A percentile compares a stretch with the other conserved stretches of the same genome.
phyloP scores from a whole-genome alignment of 495 filamentous ascomycete species.

The Trichoderma parareesei region DNA sequence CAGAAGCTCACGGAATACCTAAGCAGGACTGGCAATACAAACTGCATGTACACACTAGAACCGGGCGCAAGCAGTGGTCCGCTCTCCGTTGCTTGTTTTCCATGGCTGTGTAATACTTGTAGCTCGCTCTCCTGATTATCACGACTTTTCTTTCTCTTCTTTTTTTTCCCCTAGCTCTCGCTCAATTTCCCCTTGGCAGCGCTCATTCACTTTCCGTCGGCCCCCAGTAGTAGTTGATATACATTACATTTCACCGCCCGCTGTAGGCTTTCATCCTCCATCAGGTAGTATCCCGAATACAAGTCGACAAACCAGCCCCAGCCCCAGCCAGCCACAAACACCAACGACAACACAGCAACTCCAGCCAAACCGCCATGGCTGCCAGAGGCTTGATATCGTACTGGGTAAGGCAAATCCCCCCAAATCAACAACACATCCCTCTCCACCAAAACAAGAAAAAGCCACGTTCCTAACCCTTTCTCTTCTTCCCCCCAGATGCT shows the following conservation, averaged over 20 bases:
- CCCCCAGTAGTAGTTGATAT: not conserved
- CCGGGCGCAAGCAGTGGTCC: not conserved
- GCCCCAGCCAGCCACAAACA: not conserved
- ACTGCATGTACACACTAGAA: too few relatives aligned
- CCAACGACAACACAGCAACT: not conserved
- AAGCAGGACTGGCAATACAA: too few relatives aligned
- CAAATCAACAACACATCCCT: not conserved
- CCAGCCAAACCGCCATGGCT: constrained; percentile 1
- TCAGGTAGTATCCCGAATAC: too few relatives aligned
- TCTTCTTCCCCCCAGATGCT: constrained; percentile 60
- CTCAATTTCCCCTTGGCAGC: not conserved
- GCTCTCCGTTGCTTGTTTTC: not conserved
- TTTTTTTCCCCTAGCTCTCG: not conserved
- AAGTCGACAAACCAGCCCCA: not conserved
- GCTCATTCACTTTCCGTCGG: not conserved
- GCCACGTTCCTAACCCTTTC: not conserved
- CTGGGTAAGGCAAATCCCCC: constrained; percentile 33
- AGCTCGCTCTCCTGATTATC: not conserved
- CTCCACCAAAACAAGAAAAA: not conserved
- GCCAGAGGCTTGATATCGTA: constrained; percentile 41
- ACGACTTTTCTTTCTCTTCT: not conserved
- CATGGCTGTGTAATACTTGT: not conserved
- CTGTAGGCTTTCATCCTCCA: not conserved
- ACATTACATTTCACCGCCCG: not conserved
- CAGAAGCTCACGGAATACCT: too few relatives aligned